These are phyloP conservation scores for Akebia trifoliata DNA, from an alignment of 164 flowering plant species.

Conservation along the genomic window DNA sequence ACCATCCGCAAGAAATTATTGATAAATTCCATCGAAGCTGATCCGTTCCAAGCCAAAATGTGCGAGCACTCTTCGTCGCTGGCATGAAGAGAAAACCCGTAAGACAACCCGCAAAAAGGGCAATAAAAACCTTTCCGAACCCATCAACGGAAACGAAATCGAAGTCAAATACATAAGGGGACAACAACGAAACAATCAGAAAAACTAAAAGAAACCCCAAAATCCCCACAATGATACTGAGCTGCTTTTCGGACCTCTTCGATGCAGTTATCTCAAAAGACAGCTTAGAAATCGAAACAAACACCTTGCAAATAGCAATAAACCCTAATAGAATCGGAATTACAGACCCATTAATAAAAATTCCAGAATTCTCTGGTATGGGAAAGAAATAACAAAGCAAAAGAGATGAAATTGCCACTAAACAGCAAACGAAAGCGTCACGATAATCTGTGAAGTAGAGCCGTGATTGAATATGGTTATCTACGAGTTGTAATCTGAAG, in stretches of 20 bases:
- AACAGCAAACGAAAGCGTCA: conserved; percentile 31
- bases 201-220: conserved; percentile 52
- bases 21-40: conserved; percentile 68
- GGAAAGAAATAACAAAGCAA: conserved; percentile 40
- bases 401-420: conserved; percentile 39
- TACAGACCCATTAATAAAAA: conserved; percentile 39
- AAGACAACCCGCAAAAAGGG: conserved; percentile 48
- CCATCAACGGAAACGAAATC: conserved; percentile 50
- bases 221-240: conserved; percentile 52
- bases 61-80: conserved; percentile 47
- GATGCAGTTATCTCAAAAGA: conserved; percentile 77
- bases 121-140: conserved; percentile 36
- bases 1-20: conserved; percentile 63
- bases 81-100: conserved; percentile 61
- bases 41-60: conserved; percentile 96
- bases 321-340: conserved; percentile 50
- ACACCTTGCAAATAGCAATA: conserved; percentile 31
- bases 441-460: conserved; percentile 46
- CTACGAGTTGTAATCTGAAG: conserved; percentile 69
- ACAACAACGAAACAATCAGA: conserved; percentile 25
- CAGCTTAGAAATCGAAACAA: conserved; percentile 31
- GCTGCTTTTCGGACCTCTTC: conserved; percentile 64
- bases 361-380: conserved; percentile 24
- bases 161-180: conserved; percentile 44
- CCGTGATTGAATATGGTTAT: conserved; percentile 54